Evolutionary conservation across 2,329 filamentous ascomycete genomes (phyloP), one percentile per base, ranked within the genome.

Genomic region (Ophiostoma angusticollis): DNA sequence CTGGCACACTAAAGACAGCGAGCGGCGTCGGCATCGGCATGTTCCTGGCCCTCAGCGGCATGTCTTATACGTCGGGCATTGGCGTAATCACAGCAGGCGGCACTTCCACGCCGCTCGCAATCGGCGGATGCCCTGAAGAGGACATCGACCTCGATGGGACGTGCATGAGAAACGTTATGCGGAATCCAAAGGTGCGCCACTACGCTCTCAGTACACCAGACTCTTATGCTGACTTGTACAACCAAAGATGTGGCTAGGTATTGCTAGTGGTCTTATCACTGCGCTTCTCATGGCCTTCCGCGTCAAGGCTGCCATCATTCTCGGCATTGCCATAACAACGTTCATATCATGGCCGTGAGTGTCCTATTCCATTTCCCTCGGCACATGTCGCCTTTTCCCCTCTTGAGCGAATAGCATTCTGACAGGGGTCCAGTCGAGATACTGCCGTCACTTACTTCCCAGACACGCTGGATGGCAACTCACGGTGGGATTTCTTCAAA

Each of bases 241-340:
- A n/a, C n/a, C n/a, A n/a, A n/a, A 78, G 74, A 64, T 93, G 68
- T 94, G 86, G 86, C 73, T 93, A 39, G 86, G 83, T 9, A 80
- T 93, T 47, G 78, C 85, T 53, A 75, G 79, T 39, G 84, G 86
- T 12, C 66, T 93, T 32, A 58, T 93, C 27, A 89, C 84, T 0
- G 76, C 81, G 5, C 72, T 89, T 47, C 73, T 93, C 58, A 85
- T 85, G 80, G 72, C 80, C 14, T 86, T 80, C 55, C 73, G 78
- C 28, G 67, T 84, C 59, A 84, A 84, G 54, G 78, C 79, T 39
- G 78, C 80, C 34, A 81, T 86, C 45, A 72, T 85, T 39, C 72
- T 80, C 18, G 81, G 81, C 2, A 84, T 86, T 39, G 62, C 73
- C 9, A 60, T 84, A 6, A 79, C 84, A 4, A 82, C 79, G 5